A percentile compares a stretch with the other conserved stretches of the same genome.
These are phyloP conservation scores for Ensete ventricosum DNA, from an alignment of 176 grass and related monocot species.

Conservation along the genomic window DNA sequence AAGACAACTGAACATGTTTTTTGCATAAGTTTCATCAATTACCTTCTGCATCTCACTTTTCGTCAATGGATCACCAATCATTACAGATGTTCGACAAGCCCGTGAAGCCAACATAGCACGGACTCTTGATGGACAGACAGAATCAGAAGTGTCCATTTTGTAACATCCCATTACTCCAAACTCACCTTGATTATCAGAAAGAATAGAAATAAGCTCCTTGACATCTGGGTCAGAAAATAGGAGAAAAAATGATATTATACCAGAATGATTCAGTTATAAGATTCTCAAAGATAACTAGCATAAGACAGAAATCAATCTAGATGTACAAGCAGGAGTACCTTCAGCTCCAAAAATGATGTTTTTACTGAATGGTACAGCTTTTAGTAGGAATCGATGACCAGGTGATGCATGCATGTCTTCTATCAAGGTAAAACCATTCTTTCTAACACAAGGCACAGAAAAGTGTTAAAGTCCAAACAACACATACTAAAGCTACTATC, in stretches of 20 bases:
- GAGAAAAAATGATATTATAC: not conserved
- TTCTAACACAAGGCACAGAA: conserved; percentile 39
- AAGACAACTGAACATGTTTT: not conserved
- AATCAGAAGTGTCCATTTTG: conserved; percentile 62
- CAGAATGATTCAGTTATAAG: conserved; percentile 8
- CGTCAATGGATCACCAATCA: conserved; percentile 86
- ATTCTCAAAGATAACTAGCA: not conserved
- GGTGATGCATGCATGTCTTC: conserved; percentile 68
- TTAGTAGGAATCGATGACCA: conserved; percentile 71
- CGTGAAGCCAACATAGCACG: conserved; percentile 94
- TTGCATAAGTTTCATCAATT: conserved; percentile 19
- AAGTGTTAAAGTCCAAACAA: not conserved
- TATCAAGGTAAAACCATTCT: conserved; percentile 85
- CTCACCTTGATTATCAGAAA: conserved; percentile 83
- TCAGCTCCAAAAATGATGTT: conserved; percentile 84
- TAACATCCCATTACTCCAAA: conserved; percentile 77
- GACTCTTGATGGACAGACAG: conserved; percentile 87
- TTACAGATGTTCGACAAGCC: conserved; percentile 79
- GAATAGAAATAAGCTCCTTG: conserved; percentile 76
- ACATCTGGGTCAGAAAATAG: conserved; percentile 40
- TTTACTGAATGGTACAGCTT: conserved; percentile 96
- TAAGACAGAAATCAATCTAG: not conserved
- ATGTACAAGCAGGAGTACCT: conserved; percentile 35
- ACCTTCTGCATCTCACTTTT: conserved; percentile 91
- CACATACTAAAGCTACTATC: not conserved